phyloP scores from a whole-genome alignment of 2,329 filamentous ascomycete genomes.

The Colletotrichum sp. region DNA sequence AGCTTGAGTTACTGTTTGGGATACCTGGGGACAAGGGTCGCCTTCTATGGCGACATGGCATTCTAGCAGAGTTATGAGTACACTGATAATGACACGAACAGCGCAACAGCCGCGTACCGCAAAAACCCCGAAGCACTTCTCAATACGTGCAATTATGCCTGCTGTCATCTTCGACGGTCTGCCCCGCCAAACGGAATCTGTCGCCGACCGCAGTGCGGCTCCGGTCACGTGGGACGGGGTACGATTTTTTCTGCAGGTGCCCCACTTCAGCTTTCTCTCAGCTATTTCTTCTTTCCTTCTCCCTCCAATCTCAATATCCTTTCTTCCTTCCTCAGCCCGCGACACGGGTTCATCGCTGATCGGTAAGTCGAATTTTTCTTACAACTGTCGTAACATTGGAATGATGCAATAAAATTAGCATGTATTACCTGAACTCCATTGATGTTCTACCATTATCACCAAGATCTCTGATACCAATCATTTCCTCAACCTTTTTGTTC shows the following conservation, averaged over 20 bases:
- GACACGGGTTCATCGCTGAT: not conserved
- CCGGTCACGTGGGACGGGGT: not conserved
- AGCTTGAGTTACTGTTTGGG: not conserved
- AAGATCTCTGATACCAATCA: constrained; percentile 70
- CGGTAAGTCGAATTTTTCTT: constrained; percentile 27
- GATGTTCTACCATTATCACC: constrained; percentile 68
- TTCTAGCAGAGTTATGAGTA: not conserved
- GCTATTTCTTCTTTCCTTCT: too few species aligned
- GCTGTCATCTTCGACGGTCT: not conserved
- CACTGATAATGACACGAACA: not conserved
- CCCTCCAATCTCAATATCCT: not conserved
- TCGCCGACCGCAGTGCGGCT: not conserved
- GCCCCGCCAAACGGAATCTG: not conserved
- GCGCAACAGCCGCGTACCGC: not conserved
- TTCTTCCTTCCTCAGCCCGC: not conserved
- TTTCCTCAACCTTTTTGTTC: constrained; percentile 1
- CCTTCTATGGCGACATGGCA: not conserved
- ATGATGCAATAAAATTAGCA: constrained; percentile 61
- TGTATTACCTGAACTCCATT: constrained; percentile 64
- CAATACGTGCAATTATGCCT: not conserved
- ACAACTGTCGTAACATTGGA: constrained; percentile 25
- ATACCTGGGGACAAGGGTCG: not conserved
- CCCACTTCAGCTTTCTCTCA: not conserved
- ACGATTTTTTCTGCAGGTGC: not conserved
- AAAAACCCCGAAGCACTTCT: not conserved